Percentiles rank a stretch among this genome's conserved stretches.
Evolutionary conservation across 2,329 filamentous ascomycete species (phyloP).

Genomic region (Xylariaceae sp.): DNA sequence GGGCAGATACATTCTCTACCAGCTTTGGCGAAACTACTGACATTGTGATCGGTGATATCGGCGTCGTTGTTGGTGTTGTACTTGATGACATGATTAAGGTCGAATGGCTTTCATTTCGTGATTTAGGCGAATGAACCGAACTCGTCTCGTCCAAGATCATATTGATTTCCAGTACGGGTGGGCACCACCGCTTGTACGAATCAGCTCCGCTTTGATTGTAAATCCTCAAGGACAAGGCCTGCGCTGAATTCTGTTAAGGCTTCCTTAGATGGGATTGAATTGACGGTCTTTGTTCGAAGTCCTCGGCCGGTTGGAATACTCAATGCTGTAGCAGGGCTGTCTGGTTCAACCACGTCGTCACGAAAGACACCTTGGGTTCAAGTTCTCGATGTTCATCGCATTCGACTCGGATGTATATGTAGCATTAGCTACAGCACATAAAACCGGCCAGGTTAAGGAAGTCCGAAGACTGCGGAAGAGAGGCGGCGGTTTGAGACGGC

Average conservation of each 20-base stretch:
- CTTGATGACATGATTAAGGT: slow-evolving; percentile 6
- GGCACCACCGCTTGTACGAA: slow-evolving; percentile 9
- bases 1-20: slow-evolving; percentile 18
- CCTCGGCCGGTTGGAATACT: slow-evolving; percentile 12
- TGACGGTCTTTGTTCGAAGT: slow-evolving; percentile 10
- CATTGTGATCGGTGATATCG: not conserved
- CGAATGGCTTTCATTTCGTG: slow-evolving; percentile 19
- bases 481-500: slow-evolving; percentile 14
- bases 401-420: slow-evolving; percentile 23
- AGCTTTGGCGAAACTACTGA: slow-evolving; percentile 17
- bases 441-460: slow-evolving; percentile 28
- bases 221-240: not conserved
- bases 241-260: slow-evolving; percentile 8
- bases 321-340: slow-evolving; percentile 14
- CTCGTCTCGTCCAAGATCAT: slow-evolving; percentile 28
- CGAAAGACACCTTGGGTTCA: slow-evolving; percentile 12
- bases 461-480: slow-evolving; percentile 16
- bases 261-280: slow-evolving; percentile 15
- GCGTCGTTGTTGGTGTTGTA: slow-evolving; percentile 1
- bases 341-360: slow-evolving; percentile 1
- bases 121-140: slow-evolving; percentile 28
- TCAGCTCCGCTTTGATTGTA: slow-evolving; percentile 4
- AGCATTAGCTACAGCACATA: slow-evolving; percentile 21
- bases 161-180: not conserved
- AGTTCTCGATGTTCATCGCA: slow-evolving; percentile 13